Percentiles rank a stretch among this genome's conserved stretches.
phyloP scores from a whole-genome alignment of 2,329 filamentous ascomycete species.

The Monosporascus sp. region DNA sequence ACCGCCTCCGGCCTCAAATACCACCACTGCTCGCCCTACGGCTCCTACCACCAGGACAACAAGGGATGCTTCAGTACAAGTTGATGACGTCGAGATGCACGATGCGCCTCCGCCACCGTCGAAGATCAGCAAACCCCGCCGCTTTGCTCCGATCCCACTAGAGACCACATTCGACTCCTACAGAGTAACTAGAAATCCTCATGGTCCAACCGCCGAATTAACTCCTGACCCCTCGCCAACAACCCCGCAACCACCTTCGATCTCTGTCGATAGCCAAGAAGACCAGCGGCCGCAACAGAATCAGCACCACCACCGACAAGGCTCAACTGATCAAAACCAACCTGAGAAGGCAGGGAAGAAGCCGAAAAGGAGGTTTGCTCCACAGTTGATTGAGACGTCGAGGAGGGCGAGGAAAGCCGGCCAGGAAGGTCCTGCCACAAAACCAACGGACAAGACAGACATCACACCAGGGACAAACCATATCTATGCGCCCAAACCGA shows the following conservation, averaged over 20 bases:
- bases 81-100: slow-evolving; percentile 20
- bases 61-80: slow-evolving; percentile 24
- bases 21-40: slow-evolving; percentile 11
- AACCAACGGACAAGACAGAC: slow-evolving; percentile 66
- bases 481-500: slow-evolving; percentile 46
- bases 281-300: slow-evolving; percentile 16
- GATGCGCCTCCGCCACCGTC: slow-evolving; percentile 15
- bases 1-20: slow-evolving; percentile 2
- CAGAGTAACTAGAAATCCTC: slow-evolving; percentile 37
- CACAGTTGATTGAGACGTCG: slow-evolving; percentile 77
- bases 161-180: slow-evolving; percentile 64
- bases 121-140: slow-evolving; percentile 30
- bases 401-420: slow-evolving; percentile 64
- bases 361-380: slow-evolving; percentile 57
- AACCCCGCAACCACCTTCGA: slow-evolving; percentile 35
- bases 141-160: slow-evolving; percentile 65
- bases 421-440: slow-evolving; percentile 57
- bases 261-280: slow-evolving; percentile 8
- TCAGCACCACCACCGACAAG: slow-evolving; percentile 7
- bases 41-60: slow-evolving; percentile 16
- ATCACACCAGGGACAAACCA: slow-evolving; percentile 60
- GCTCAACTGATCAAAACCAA: slow-evolving; percentile 16
- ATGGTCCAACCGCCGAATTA: slow-evolving; percentile 52
- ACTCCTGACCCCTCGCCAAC: slow-evolving; percentile 50
- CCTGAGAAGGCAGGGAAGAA: slow-evolving; percentile 18